These are phyloP conservation scores for Candida incommunis DNA, from an alignment of 805 yeast species.

Conservation along the genomic window DNA sequence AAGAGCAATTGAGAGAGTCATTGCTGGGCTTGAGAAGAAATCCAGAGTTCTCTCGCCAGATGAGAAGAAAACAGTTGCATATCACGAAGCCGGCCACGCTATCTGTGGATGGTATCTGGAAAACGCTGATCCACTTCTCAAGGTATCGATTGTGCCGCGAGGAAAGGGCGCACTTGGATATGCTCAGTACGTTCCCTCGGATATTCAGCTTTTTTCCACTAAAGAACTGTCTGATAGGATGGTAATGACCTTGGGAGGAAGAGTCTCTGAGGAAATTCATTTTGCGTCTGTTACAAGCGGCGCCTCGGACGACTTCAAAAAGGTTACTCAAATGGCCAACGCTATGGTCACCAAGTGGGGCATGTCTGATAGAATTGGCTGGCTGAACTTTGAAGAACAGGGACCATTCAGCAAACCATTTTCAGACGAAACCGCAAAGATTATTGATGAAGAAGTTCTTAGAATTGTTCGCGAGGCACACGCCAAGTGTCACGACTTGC, in stretches of 20 bases:
- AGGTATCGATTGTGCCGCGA: conserved; percentile 93
- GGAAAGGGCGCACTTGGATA: conserved; percentile 96
- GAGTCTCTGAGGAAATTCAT: conserved; percentile 90
- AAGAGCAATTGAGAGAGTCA: conserved; percentile 91
- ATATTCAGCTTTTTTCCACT: conserved; percentile 62
- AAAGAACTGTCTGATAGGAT: conserved; percentile 76
- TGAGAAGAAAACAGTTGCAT: conserved; percentile 85
- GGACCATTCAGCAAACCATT: conserved; percentile 72
- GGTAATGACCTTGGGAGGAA: conserved; percentile 95
- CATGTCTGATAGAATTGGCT: conserved; percentile 81
- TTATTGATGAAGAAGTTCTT: conserved; percentile 73
- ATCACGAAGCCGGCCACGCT: conserved; percentile 99
- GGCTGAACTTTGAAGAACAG: conserved; percentile 57
- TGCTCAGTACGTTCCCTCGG: conserved; percentile 94
- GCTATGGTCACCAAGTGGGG: conserved; percentile 89
- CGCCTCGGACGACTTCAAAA: conserved; percentile 91
- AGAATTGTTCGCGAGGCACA: conserved; percentile 68
- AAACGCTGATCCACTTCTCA: conserved; percentile 83
- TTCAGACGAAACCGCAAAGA: conserved; percentile 71
- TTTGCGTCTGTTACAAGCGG: conserved; percentile 91
- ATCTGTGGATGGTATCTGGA: conserved; percentile 93
- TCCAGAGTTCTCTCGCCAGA: conserved; percentile 69
- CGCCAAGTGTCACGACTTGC: conserved; percentile 48
- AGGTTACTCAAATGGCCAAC: conserved; percentile 86
- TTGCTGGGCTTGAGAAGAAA: conserved; percentile 91